Evolutionary conservation across 768 basidiomycete genomes (phyloP), one percentile per base, ranked within the genome.

Genomic region (Tylopilus plumbeoviolaceoides): DNA sequence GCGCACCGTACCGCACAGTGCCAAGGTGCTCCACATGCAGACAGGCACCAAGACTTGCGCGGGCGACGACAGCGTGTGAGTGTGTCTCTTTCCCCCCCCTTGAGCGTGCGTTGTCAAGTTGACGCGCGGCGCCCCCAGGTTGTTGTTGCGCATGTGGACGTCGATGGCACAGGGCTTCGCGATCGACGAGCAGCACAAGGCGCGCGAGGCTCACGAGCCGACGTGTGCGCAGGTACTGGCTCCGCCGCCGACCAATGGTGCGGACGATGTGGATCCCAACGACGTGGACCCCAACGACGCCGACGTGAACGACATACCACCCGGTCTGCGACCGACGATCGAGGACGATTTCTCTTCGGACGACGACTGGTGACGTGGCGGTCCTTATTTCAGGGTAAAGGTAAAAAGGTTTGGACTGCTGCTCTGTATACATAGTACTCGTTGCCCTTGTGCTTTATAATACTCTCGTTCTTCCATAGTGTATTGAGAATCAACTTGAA

Each of bases 31-130:
- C 41, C 62, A 55, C 21, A 51, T 75, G 56, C 58, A 67, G 18
- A 61, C 66, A 0, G 64, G 71, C 30, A 66, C 62, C 21, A 69
- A 67, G 9, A 72, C 73, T 57, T 80, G 78, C 62, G 78, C 79
- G 9, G 80, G 79, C 0, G 78, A 80, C 46, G 80, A 81, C 59
- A 76, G 77, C 31, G 69, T 69, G 80, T 80, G 57, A 63, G 78
- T 58, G 30, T 30, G 5, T 1, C 10, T n/a, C n/a, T n/a, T n/a
- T n/a, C 30, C 2, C 7, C 30, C 30, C 30, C 30, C 8, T 23
- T 23, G 23, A 23, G 23, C 23, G 23, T 5, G 23, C 23, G 23
- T 4, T 21, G 48, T 38, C 15, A 17, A 43, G 23, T n/a, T n/a
- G n/a, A n/a, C n/a, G n/a, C n/a, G 54, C 28, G 46, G 23, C 41